Evolutionary conservation across 2,329 filamentous ascomycete genomes (phyloP).

Genomic region (Trichoderma pleuroti): DNA sequence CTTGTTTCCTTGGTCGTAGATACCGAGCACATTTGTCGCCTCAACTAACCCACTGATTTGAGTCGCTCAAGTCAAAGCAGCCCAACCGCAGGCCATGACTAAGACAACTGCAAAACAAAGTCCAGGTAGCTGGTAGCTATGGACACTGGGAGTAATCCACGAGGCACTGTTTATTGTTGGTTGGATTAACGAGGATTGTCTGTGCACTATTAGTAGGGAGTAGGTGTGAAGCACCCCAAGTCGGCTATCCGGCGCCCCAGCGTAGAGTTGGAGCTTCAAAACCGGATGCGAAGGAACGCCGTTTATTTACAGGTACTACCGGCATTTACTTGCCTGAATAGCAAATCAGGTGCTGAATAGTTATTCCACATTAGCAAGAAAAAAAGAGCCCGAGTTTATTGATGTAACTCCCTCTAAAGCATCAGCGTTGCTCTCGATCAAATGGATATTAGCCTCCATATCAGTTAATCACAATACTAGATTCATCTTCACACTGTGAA

Average conservation of each 20-base stretch:
- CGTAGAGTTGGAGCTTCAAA: background rate
- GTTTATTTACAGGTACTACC: too few relatives aligned
- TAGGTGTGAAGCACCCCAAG: background rate
- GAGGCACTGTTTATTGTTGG: background rate
- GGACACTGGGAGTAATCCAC: background rate
- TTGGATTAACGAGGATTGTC: background rate
- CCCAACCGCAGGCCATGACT: background rate
- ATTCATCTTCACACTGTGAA: background rate
- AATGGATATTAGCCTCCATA: background rate
- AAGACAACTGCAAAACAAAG: background rate
- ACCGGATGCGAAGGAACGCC: background rate
- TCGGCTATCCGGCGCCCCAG: too few relatives aligned
- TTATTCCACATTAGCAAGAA: background rate
- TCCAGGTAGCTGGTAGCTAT: background rate
- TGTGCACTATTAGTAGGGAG: background rate
- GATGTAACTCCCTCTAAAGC: background rate
- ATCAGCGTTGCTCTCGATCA: background rate
- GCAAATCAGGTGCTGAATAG: too few relatives aligned
- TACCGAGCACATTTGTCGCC: background rate
- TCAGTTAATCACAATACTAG: background rate
- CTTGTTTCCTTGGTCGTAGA: background rate
- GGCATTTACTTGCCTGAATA: too few relatives aligned
- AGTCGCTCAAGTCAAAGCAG: background rate
- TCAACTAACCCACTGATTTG: background rate
- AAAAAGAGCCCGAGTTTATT: background rate